Percentiles rank a stretch among this genome's conserved stretches.
These are phyloP conservation scores for Prunus mume DNA, from an alignment of 306 rosid species.

Conservation along the genomic window DNA sequence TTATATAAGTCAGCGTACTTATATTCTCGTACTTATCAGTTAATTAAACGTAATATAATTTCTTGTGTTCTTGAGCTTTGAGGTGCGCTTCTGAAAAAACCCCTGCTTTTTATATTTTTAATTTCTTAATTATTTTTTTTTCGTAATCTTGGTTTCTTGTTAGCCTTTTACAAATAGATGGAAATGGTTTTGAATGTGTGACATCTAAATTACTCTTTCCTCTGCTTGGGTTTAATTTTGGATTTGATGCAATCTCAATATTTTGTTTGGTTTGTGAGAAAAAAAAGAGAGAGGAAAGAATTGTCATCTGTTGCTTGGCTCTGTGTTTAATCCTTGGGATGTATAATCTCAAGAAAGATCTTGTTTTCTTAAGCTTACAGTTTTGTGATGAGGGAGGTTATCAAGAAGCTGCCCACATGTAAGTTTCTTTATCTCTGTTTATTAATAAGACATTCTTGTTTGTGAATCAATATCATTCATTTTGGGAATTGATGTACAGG, in stretches of 20 bases:
- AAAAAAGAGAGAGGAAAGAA: not conserved
- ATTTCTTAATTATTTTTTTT: no score
- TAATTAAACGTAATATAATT: no score
- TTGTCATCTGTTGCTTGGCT: not conserved
- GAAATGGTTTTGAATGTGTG: no score
- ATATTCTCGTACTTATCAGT: not conserved
- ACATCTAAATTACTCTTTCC: not conserved
- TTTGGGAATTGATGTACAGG: slow-evolving; percentile 24
- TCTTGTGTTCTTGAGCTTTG: not conserved
- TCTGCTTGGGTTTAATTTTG: not conserved
- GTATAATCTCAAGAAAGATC: slow-evolving; percentile 19
- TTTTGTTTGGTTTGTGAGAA: not conserved
- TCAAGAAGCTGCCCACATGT: slow-evolving; percentile 34
- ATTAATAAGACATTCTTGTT: not conserved
- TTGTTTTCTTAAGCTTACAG: slow-evolving; percentile 29
- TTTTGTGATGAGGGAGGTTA: slow-evolving; percentile 31
- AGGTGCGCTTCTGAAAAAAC: not conserved
- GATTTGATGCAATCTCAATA: not conserved
- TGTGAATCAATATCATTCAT: not conserved
- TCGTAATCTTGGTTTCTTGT: no score
- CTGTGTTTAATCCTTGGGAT: not conserved
- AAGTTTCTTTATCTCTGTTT: slow-evolving; percentile 5
- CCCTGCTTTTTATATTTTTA: not conserved
- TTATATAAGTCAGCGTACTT: not conserved
- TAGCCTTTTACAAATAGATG: no score